These are phyloP conservation scores for Paulownia fortunei DNA, from an alignment of 257 asterid species.

Conservation along the genomic window DNA sequence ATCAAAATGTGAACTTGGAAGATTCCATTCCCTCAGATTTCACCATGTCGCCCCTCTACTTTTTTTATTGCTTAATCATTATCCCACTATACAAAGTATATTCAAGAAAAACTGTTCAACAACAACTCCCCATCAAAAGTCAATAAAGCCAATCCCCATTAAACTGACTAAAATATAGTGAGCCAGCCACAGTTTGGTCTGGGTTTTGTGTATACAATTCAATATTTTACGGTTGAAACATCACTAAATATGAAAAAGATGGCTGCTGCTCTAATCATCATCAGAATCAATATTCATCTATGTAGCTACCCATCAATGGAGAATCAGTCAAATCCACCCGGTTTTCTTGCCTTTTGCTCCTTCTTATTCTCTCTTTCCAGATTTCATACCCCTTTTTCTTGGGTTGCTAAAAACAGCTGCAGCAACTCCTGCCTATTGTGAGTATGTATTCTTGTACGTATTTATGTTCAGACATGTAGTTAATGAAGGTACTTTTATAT, in stretches of 20 bases:
- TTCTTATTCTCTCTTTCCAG: constrained; percentile 21
- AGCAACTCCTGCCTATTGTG: neutral
- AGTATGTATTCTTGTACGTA: constrained; percentile 20
- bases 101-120: constrained; percentile 35
- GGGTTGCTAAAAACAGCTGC: constrained; percentile 23
- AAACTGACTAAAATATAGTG: constrained; percentile 25
- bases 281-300: constrained; percentile 39
- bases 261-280: constrained; percentile 52
- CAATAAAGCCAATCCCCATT: constrained; percentile 35
- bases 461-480: neutral
- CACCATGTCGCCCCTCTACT: neutral
- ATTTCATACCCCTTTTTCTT: constrained; percentile 31
- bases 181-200: constrained; percentile 37
- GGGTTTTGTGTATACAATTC: constrained; percentile 33
- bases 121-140: constrained; percentile 39
- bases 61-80: neutral
- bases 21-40: constrained; percentile 14
- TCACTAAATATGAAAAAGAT: constrained; percentile 38
- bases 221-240: constrained; percentile 40
- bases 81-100: neutral
- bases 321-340: constrained; percentile 49
- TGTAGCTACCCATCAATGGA: constrained; percentile 38
- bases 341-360: constrained; percentile 20
- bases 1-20: constrained; percentile 39
- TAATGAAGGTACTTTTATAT: neutral